Conservation (phyloP, 805 yeast genomes). For the Monosporozyma yasuniensis region DNA sequence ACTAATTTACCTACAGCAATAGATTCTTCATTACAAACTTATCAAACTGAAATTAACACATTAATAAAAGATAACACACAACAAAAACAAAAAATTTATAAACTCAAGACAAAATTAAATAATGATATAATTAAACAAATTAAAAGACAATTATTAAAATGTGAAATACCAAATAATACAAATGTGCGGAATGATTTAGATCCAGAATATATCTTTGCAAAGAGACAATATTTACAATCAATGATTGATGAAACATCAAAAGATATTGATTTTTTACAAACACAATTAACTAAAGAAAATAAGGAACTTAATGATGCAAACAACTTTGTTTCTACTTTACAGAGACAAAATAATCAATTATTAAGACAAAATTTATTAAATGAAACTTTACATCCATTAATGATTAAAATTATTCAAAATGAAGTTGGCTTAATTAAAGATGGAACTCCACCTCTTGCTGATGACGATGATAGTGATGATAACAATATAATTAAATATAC, state of each 20-base stretch:
- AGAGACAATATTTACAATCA: slow-evolving; percentile 23
- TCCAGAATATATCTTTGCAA: slow-evolving; percentile 26
- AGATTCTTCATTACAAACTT: slow-evolving; percentile 15
- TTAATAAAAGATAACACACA: too few species aligned
- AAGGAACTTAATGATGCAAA: slow-evolving; percentile 12
- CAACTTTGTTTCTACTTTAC: slow-evolving; percentile 5
- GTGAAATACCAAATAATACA: slow-evolving; percentile 22
- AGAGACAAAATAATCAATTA: slow-evolving; percentile 9
- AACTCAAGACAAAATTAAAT: slow-evolving; percentile 17
- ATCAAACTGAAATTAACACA: too few species aligned
- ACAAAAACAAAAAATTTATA: slow-evolving; percentile 9
- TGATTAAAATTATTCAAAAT: slow-evolving; percentile 23
- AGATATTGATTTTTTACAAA: slow-evolving; percentile 19
- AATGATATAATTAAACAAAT: slow-evolving; percentile 20
- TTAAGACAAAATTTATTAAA: slow-evolving; percentile 16
- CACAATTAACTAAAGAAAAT: slow-evolving; percentile 16
- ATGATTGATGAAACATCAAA: slow-evolving; percentile 10
- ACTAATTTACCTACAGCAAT: slow-evolving; percentile 18
- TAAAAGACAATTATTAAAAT: slow-evolving; percentile 12
- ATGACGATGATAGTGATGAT: background rate
- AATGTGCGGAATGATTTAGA: slow-evolving; percentile 20
- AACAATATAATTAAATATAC: background rate
- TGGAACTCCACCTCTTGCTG: background rate
- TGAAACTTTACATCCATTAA: slow-evolving; percentile 21
- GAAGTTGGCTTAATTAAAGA: slow-evolving; percentile 18